Percentiles rank a stretch among this genome's conserved stretches.
Conservation (phyloP, 306 rosid genomes). For the Cicer arietinum region DNA sequence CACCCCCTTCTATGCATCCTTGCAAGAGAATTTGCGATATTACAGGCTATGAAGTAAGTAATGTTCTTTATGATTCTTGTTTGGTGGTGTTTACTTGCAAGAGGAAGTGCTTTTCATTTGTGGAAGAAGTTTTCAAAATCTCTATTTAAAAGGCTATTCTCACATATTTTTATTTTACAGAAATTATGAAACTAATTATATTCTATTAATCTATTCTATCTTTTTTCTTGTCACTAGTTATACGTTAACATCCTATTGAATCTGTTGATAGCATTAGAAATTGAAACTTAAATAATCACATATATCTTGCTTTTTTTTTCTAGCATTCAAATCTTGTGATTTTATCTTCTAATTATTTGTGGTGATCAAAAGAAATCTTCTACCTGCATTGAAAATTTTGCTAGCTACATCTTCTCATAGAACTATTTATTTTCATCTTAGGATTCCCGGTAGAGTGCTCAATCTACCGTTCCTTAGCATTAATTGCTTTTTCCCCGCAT, state of each 20-base stretch:
- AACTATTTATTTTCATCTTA: slow-evolving; percentile 6
- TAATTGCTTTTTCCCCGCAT: background rate
- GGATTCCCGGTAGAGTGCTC: slow-evolving; percentile 18
- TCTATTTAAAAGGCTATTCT: slow-evolving; percentile 15
- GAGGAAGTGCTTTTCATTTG: background rate
- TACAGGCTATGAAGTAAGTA: slow-evolving; percentile 84
- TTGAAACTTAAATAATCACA: slow-evolving; percentile 14
- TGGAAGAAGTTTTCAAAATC: background rate
- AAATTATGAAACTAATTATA: background rate
- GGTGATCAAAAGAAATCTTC: background rate
- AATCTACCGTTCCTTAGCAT: background rate
- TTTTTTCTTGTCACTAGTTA: background rate
- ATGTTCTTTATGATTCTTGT: slow-evolving; percentile 29
- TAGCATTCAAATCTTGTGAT: too few species aligned
- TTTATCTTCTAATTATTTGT: background rate
- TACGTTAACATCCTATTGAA: slow-evolving; percentile 13
- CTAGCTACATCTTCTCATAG: slow-evolving; percentile 1
- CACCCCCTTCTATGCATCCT: slow-evolving; percentile 93
- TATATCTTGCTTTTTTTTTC: background rate
- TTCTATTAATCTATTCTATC: background rate
- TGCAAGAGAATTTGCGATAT: slow-evolving; percentile 88
- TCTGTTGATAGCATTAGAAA: slow-evolving; percentile 6
- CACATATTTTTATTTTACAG: background rate
- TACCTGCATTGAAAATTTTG: background rate
- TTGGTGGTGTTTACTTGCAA: background rate